Evolutionary conservation across 2,329 filamentous ascomycete genomes (phyloP), one percentile per base, ranked within the genome.

Genomic region (Alternaria tenuissima): DNA sequence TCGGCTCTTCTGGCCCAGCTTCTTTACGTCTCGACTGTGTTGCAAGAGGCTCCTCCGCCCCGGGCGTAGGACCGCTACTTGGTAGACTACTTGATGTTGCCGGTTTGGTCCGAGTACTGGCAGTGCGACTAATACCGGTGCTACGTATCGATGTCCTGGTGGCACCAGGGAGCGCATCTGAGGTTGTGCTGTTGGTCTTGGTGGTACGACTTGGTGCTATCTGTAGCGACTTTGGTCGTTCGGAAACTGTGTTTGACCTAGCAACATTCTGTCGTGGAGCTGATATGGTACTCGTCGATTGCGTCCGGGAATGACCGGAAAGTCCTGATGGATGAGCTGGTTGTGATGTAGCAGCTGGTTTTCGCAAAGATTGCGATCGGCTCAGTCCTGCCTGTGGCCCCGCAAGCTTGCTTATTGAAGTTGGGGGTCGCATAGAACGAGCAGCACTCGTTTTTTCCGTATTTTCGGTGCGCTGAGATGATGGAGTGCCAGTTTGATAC

Each of bases 321-420:
- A 49, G 42, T 22, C 41, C 61, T 47, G 61, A 32, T 32, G 63
- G 12, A 20, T 61, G 64, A 55, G 57, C 44, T 34, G 66, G 32
- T 44, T 70, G 71, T 18, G 66, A 59, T 48, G 69, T 28, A 47
- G 57, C 39, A 24, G 34, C 65, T 32, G 73, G 72, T 52, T 68
- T 73, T n/a, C 75, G 71, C 9, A 77, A 54, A 9, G 76, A 77
- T 51, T 72, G 71, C 16, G 76, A 67, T 42, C 74, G 69, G 28
- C 52, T 62, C 26, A 77, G 26, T 20, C 66, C 68, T 11, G 64
- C 58, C 26, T 57, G 63, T 12, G 65, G 52, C 48, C 63, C 63
- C n/a, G 66, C 56, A 11, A 67, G 58, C 38, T 69, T 75, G 54
- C 48, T 70, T 26, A 58, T 51, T 51, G 66, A 32, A 49, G 63